Percentiles rank a stretch among this genome's conserved stretches.
Conservation (phyloP, 2,329 filamentous ascomycete species). For the Nigrospora osmanthi region DNA sequence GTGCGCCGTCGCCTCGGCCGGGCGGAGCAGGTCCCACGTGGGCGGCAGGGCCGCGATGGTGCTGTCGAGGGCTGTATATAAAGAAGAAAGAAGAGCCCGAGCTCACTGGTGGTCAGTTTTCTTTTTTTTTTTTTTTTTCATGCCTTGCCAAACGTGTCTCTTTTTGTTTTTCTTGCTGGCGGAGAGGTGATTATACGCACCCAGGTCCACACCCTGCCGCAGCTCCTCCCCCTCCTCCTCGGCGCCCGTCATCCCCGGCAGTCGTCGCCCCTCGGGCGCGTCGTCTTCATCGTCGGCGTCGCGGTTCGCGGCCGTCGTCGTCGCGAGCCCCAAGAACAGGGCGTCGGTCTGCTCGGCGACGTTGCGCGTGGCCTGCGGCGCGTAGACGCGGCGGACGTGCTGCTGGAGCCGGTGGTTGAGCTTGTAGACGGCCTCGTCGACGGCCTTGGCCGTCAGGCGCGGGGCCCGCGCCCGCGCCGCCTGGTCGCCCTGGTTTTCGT, state of each 20-base stretch:
- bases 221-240: slow-evolving; percentile 14
- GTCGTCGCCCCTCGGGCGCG: slow-evolving; percentile 31
- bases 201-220: slow-evolving; percentile 2
- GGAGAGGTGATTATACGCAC: background rate
- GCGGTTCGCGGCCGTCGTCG: slow-evolving; percentile 19
- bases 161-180: too few relatives aligned
- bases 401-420: slow-evolving; percentile 57
- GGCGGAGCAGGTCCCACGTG: slow-evolving; percentile 32
- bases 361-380: slow-evolving; percentile 60
- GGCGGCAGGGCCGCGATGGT: slow-evolving; percentile 38
- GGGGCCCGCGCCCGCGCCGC: background rate
- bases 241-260: too few relatives aligned
- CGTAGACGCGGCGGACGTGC: slow-evolving; percentile 59
- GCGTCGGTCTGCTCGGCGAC: slow-evolving; percentile 66
- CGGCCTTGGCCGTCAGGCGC: slow-evolving; percentile 35
- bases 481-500: too few relatives aligned
- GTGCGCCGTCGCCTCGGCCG: slow-evolving; percentile 24
- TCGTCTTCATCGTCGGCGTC: slow-evolving; percentile 30
- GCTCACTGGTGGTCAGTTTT: too few relatives aligned
- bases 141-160: too few relatives aligned
- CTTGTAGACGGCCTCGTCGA: slow-evolving; percentile 49
- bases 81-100: too few relatives aligned
- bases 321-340: slow-evolving; percentile 48
- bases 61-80: slow-evolving; percentile 30
- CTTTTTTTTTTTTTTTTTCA: too few relatives aligned